Evolutionary conservation across 306 rosid species (phyloP).

Genomic region (Vigna trinervia): DNA sequence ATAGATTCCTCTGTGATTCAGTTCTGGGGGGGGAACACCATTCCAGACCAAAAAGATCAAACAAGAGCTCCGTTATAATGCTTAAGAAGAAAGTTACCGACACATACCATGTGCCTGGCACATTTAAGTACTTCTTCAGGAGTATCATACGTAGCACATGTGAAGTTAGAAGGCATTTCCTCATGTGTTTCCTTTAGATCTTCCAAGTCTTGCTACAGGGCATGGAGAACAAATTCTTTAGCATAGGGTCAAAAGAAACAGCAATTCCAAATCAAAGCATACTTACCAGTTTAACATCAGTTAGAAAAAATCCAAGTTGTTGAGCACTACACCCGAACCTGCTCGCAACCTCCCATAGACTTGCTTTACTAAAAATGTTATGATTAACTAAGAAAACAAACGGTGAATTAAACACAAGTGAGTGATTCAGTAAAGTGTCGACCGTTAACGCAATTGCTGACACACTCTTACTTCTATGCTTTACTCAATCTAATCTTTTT

Average conservation of each 20-base stretch:
- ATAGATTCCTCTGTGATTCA: no score
- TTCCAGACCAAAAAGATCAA: background rate
- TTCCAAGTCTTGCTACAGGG: conserved; percentile 81
- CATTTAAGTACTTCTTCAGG: conserved; percentile 93
- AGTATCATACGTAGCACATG: conserved; percentile 83
- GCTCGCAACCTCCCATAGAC: conserved; percentile 95
- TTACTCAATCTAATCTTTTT: no score
- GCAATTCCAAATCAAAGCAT: conserved; percentile 40
- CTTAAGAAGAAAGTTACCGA: conserved; percentile 7
- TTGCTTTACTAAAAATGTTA: conserved; percentile 80
- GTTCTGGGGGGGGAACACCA: no score
- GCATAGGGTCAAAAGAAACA: conserved; percentile 33
- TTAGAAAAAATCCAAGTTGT: conserved; percentile 90
- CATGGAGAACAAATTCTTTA: conserved; percentile 32
- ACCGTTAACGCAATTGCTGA: no score
- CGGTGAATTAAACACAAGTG: no score
- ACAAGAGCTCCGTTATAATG: no score
- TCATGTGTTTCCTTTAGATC: conserved; percentile 98
- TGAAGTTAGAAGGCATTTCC: conserved; percentile 92
- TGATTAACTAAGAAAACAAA: background rate
- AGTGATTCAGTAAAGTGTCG: no score
- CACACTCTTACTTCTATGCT: no score
- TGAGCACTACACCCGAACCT: conserved; percentile 95
- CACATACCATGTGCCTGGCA: conserved; percentile 92
- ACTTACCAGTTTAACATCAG: conserved; percentile 73